Evolutionary conservation across 75 land plant genomes (phyloP), one percentile per base, ranked within the genome.

Genomic region (Cupressus sempervirens): DNA sequence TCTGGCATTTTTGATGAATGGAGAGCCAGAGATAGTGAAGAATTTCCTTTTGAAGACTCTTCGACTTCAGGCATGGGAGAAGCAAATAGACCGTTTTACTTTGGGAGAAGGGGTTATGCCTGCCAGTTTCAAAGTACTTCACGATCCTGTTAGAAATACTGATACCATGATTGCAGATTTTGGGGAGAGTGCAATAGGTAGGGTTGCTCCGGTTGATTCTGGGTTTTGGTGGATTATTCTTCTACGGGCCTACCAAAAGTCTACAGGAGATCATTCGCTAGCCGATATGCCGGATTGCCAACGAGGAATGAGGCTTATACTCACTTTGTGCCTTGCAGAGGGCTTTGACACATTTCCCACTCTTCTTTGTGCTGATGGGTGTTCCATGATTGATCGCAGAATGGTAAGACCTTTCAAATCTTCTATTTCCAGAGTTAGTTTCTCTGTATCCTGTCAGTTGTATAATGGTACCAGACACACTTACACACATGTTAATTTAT

Each of bases 11-110:
- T 73, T 94, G 77, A 94, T 94, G 91, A 91, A 91, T 65, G 91
- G 92, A 8, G 94, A 94, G 84, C 89, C 91, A 13, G 96, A 93
- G 81, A 90, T 94, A 23, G 96, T 93, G 4, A 93, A 93, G 87
- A 93, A 93, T 62, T 94, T 94, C 81, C 85, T 94, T 0, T 48
- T 94, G 58, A 94, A 93, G 70, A 94, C 93, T 14, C 89, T 94
- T 36, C 86, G 94, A 14, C 93, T 94, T 41, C 96, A 94, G 81
- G 92, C 96, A 23, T 93, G 94, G 96, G 95, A 93, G 89, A 94
- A 94, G 80, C 88, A 70, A 85, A 86, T 94, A 7, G 95, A 94
- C 75, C 86, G 73, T 10, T 94, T 94, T 86, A 91, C 90, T 53
- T 87, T 92, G 56, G 95, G 92, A 15, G 91, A 89, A 85, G 92